These are phyloP conservation scores for Moelleriella libera DNA, from an alignment of 2,329 filamentous ascomycete genomes.

Conservation along the genomic window DNA sequence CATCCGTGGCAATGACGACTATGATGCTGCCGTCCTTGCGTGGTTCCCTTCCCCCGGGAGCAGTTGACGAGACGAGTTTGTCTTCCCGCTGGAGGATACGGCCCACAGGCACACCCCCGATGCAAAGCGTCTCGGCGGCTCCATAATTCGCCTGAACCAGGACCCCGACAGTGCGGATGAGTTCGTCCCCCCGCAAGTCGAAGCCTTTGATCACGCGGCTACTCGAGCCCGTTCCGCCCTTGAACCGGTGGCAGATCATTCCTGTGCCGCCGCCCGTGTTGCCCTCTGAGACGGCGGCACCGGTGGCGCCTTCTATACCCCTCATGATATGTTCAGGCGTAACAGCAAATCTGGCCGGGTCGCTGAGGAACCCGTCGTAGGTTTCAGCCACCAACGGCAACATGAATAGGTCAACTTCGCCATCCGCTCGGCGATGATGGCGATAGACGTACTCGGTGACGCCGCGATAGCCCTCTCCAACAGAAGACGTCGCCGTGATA, in stretches of 20 bases:
- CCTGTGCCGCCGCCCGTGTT: constrained; percentile 53
- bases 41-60: constrained; percentile 9
- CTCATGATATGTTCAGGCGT: constrained; percentile 36
- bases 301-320: constrained; percentile 35
- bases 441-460: constrained; percentile 40
- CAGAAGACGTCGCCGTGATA: constrained; percentile 42
- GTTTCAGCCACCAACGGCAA: constrained; percentile 48
- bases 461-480: constrained; percentile 44
- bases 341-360: constrained; percentile 40
- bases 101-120: constrained; percentile 48
- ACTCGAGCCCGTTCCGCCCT: constrained; percentile 51
- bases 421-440: constrained; percentile 25
- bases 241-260: constrained; percentile 53
- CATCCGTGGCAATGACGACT: constrained; percentile 18
- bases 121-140: constrained; percentile 35
- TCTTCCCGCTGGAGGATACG: constrained; percentile 29
- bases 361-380: constrained; percentile 47
- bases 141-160: constrained; percentile 57
- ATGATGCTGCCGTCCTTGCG: constrained; percentile 21
- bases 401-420: constrained; percentile 36
- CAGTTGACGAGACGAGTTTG: background rate
- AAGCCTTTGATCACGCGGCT: constrained; percentile 39
- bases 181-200: constrained; percentile 15
- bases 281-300: constrained; percentile 42
- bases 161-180: constrained; percentile 42